phyloP scores from a whole-genome alignment of 306 rosid species.

The Alnus glutinosa region DNA sequence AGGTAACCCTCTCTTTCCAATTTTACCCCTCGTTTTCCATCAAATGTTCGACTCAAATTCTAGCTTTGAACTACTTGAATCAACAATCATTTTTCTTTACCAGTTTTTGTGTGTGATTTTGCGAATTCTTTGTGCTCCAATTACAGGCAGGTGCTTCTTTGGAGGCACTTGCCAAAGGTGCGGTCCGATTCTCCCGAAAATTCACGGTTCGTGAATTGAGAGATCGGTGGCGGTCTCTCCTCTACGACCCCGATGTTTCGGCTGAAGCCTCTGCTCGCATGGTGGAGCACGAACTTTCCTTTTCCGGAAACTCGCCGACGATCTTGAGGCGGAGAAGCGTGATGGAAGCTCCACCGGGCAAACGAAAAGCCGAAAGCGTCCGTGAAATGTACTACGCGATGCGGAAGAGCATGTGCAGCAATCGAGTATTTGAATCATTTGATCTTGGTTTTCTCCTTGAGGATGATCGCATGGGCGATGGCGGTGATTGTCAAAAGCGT shows the following conservation, averaged over 20 bases:
- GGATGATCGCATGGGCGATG: conserved; percentile 8
- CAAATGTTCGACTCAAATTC: background rate
- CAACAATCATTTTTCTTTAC: background rate
- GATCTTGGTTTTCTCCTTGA: conserved; percentile 26
- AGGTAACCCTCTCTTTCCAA: conserved; percentile 45
- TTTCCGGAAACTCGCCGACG: conserved; percentile 11
- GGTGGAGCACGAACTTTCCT: conserved; percentile 51
- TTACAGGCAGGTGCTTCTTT: conserved; percentile 72
- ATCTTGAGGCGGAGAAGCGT: conserved; percentile 21
- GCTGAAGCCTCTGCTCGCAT: conserved; percentile 51
- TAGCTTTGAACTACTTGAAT: background rate
- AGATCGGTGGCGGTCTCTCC: conserved; percentile 72
- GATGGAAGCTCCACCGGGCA: conserved; percentile 16
- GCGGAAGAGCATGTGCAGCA: conserved; percentile 44
- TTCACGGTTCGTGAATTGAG: conserved; percentile 54
- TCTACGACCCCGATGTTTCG: conserved; percentile 56
- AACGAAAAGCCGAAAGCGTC: conserved; percentile 45
- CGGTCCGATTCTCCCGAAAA: conserved; percentile 69
- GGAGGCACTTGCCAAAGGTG: conserved; percentile 90
- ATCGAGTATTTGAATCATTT: conserved; percentile 24
- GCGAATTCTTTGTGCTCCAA: background rate
- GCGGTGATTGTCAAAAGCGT: conserved; percentile 17
- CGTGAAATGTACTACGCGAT: conserved; percentile 46
- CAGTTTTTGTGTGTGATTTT: background rate
- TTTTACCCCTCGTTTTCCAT: background rate